Evolutionary conservation across 2,329 filamentous ascomycete genomes (phyloP).

Genomic region (Herpotrichia juniperi): DNA sequence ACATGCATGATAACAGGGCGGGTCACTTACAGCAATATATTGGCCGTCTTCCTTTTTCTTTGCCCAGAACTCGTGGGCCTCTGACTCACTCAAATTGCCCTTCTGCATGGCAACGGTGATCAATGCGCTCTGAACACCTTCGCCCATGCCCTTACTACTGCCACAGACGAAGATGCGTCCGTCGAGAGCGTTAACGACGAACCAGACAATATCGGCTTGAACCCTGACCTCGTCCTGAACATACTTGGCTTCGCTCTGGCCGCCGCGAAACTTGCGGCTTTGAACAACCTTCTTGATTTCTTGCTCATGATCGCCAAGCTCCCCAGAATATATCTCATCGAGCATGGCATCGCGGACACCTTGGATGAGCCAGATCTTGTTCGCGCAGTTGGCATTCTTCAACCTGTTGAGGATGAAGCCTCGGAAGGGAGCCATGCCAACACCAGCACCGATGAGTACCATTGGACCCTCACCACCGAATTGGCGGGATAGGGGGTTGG

Average conservation of each 20-base stretch:
- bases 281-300: conserved; percentile 61
- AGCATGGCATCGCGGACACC: conserved; percentile 92
- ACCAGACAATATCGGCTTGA: conserved; percentile 98
- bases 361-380: conserved; percentile 97
- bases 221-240: conserved; percentile 93
- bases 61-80: conserved; percentile 87
- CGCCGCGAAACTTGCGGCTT: conserved; percentile 51
- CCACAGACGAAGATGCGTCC: conserved; percentile 96
- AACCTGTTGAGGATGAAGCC: conserved; percentile 95
- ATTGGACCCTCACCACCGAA: conserved; percentile 95
- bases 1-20: neutral
- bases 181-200: conserved; percentile 94
- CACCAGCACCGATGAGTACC: conserved; percentile 94
- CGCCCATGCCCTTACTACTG: conserved; percentile 94
- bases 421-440: conserved; percentile 95
- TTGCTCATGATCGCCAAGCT: conserved; percentile 88
- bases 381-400: conserved; percentile 93
- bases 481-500: conserved; percentile 89
- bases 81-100: conserved; percentile 81
- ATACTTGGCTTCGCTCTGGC: conserved; percentile 75
- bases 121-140: conserved; percentile 87
- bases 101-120: conserved; percentile 92
- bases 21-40: conserved; percentile 78
- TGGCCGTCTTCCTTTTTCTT: conserved; percentile 91
- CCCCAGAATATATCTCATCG: conserved; percentile 94